Evolutionary conservation across 1,284 basidiomycete species (phyloP).

Genomic region (Clitocybe nebularis): DNA sequence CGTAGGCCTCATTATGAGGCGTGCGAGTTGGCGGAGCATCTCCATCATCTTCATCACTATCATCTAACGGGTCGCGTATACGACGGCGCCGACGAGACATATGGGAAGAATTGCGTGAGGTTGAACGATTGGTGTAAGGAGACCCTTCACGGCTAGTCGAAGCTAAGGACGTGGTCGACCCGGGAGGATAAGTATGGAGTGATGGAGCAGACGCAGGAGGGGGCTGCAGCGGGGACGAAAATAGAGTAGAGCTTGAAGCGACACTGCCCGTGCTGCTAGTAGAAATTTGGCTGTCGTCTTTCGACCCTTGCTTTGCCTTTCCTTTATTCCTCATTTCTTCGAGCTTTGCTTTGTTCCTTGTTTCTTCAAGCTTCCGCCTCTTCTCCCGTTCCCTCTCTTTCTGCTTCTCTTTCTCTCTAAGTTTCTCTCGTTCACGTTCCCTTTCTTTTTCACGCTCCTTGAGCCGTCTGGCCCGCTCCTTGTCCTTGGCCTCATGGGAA

Average conservation of each 20-base stretch:
- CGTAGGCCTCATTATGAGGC: constrained; percentile 71
- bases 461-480: constrained; percentile 17
- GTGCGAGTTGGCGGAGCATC: constrained; percentile 46
- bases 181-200: constrained; percentile 16
- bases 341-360: constrained; percentile 9
- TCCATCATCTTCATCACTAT: constrained; percentile 28
- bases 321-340: constrained; percentile 13
- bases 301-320: constrained; percentile 13
- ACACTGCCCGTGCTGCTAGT: constrained; percentile 3
- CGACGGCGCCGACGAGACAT: constrained; percentile 21
- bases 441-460: constrained; percentile 16
- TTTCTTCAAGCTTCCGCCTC: constrained; percentile 10
- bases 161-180: constrained; percentile 10
- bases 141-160: constrained; percentile 16
- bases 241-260: constrained; percentile 3
- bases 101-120: constrained; percentile 18
- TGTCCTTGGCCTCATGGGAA: constrained; percentile 19
- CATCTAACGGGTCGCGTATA: constrained; percentile 21
- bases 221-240: constrained; percentile 6
- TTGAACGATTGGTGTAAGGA: constrained; percentile 17
- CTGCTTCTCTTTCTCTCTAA: constrained; percentile 18
- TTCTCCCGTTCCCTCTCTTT: constrained; percentile 19
- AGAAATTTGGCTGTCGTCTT: constrained; percentile 12
- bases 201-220: constrained; percentile 17
- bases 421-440: constrained; percentile 22